These are phyloP conservation scores for Aspergillus eucalypticola DNA, from an alignment of 2,329 filamentous ascomycete genomes.

Conservation along the genomic window DNA sequence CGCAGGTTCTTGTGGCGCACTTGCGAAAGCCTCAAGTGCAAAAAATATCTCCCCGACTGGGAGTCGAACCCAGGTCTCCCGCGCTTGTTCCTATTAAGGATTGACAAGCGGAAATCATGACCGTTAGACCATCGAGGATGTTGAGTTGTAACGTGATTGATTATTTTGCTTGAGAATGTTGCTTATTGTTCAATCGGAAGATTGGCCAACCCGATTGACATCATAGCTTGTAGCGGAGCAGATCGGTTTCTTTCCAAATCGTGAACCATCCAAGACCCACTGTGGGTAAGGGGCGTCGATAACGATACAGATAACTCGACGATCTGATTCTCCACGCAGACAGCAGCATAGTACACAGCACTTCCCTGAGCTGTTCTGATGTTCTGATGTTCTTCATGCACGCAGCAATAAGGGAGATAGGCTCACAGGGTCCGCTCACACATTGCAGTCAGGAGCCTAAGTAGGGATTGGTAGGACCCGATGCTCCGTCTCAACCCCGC, in stretches of 20 bases:
- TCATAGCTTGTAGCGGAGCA: not conserved
- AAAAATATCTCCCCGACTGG: constrained; percentile 9
- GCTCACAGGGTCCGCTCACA: not conserved
- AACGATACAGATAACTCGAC: not conserved
- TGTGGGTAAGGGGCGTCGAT: not conserved
- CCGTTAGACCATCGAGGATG: constrained; percentile 10
- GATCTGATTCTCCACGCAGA: not conserved
- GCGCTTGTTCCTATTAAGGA: constrained; percentile 8
- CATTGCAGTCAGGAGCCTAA: not conserved
- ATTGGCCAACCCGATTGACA: not conserved
- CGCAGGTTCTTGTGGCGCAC: too few species aligned
- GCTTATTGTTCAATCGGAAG: not conserved
- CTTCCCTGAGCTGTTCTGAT: not conserved
- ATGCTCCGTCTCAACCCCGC: not conserved
- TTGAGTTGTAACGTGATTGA: not conserved
- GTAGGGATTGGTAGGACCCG: not conserved
- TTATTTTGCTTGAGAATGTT: not conserved
- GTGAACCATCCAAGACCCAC: not conserved
- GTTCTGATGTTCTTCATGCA: not conserved
- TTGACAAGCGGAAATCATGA: constrained; percentile 13
- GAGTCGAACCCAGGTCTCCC: constrained; percentile 12
- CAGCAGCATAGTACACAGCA: not conserved
- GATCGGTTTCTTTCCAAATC: not conserved
- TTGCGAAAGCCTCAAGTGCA: not conserved
- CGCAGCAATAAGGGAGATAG: not conserved